A percentile compares a stretch with the other conserved stretches of the same genome.
Evolutionary conservation across 2,329 filamentous ascomycete genomes (phyloP).

Genomic region (Byssoonygena ceratinophila): DNA sequence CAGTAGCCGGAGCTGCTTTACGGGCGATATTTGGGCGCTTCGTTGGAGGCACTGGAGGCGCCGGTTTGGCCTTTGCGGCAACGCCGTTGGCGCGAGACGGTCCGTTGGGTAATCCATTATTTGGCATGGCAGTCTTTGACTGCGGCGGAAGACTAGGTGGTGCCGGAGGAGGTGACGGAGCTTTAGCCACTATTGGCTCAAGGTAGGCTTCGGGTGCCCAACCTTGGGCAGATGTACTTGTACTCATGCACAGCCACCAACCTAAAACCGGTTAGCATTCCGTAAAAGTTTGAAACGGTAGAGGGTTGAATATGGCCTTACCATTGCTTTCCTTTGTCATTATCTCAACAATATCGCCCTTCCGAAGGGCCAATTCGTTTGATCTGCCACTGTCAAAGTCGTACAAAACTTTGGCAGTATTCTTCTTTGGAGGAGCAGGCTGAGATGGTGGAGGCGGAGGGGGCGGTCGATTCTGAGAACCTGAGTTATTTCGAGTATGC

Average conservation of each 20-base stretch:
- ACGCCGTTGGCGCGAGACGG: slow-evolving; percentile 27
- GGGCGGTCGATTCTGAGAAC: slow-evolving; percentile 49
- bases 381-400: slow-evolving; percentile 76
- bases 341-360: slow-evolving; percentile 75
- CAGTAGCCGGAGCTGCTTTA: slow-evolving; percentile 57
- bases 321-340: slow-evolving; percentile 93
- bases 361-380: slow-evolving; percentile 71
- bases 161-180: slow-evolving; percentile 50
- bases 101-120: slow-evolving; percentile 31
- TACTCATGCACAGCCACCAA: slow-evolving; percentile 88
- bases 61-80: slow-evolving; percentile 51
- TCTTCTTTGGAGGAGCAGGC: slow-evolving; percentile 51
- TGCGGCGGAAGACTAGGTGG: slow-evolving; percentile 43
- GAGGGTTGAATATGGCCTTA: slow-evolving; percentile 39
- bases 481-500: slow-evolving; percentile 49
- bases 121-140: slow-evolving; percentile 51
- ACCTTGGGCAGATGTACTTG: slow-evolving; percentile 58
- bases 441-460: slow-evolving; percentile 57
- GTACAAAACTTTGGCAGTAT: slow-evolving; percentile 81
- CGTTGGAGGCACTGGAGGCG: slow-evolving; percentile 64
- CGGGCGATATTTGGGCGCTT: slow-evolving; percentile 65
- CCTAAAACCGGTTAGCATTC: slow-evolving; percentile 46
- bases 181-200: slow-evolving; percentile 55
- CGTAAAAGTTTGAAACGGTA: neutral
- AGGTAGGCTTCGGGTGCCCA: slow-evolving; percentile 95